Base-by-base conservation (phyloP, 768 basidiomycete genomes). In the Hypholoma fasciculare region DNA sequence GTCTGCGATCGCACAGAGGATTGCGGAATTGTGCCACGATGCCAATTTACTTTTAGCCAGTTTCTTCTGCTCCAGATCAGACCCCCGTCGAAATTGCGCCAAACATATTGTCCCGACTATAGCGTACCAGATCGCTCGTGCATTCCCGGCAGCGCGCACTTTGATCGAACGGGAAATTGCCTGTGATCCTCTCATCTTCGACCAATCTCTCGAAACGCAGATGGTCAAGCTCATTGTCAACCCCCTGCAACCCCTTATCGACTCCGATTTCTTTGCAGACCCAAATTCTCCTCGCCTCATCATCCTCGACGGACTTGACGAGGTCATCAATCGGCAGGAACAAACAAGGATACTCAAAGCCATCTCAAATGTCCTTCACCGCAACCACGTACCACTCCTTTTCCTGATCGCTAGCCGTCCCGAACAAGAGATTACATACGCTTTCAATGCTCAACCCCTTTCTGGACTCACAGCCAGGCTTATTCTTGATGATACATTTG, bases 291-390 rank as follows among this genome's bases (percentile, higher is more conserved):
- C 59, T 2, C 23, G 23, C 23, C 23, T 23, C 23, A 23, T 23
- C 23, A 36, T 62, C 13, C 44, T 62, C 7, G 61, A 62, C 17
- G 61, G 61, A 6, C 57, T 74, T 7, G 71, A 73, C 49, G 70
- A 73, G 59, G 73, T 55, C 26, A 14, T 20, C 11, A 26, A 34
- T 1, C 46, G 20, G 6, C 20, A 40, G 0, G 58, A 4, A 2
- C 59, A 63, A 30, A 17, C 36, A 5, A 13, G 14, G 3, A 39
- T 58, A 7, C 26, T 59, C 1, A n/a, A 55, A 0, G 23, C 12
- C 1, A 38, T 63, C 19, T 19, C 14, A 13, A 52, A 16, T 7
- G 12, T 38, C 5, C n/a, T 52, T 1, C 20, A 3, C 3, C 19
- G 37, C 8, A 7, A 17, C 9, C 16, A 27, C 2, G 17, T 57